Base-by-base conservation (phyloP, 495 filamentous ascomycete species). In the Talaromyces ruber region DNA sequence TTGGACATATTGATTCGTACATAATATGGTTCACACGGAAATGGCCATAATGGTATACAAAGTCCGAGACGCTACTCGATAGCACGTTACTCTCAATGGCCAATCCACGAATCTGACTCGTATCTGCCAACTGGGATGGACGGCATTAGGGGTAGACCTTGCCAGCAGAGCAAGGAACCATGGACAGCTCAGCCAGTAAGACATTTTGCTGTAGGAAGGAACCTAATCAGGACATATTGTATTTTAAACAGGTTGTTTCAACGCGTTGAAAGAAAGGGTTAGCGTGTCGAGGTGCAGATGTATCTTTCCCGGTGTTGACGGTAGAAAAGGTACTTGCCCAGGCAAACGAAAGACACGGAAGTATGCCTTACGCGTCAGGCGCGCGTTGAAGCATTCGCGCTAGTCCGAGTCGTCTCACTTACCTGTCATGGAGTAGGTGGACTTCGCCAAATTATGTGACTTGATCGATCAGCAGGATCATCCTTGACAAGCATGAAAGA, bases 361-460 rank as follows among this genome's bases (percentile, higher is more conserved):
- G 50, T 24, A 53, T 21, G 29, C 54, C 54, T 57, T 30, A 57
- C 54, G 54, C 54, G 54, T 57, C 28, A 57, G 54, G 54, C 54
- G 9, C 51, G 54, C 54, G 54, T 57, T 34, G 21, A 18, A 5
- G 54, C 16, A 57, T 34, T 22, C 43, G 43, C 43, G 43, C 43
- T 47, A 47, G 43, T 18, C 43, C 21, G 16, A 6, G 18, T 47
- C 18, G 43, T 47, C 43, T 47, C 43, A 47, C 43, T 7, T 21
- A 47, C n/a, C n/a, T n/a, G n/a, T n/a, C n/a, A n/a, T n/a, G n/a
- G n/a, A n/a, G n/a, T n/a, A n/a, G n/a, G n/a, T n/a, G n/a, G 12
- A 47, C 43, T 47, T 39, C 34, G 34, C 6, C 34, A 39, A 39
- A 39, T 16, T 39, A 39, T 39, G 14, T 16, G 34, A n/a, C 34